A percentile compares a stretch with the other conserved stretches of the same genome.
These are phyloP conservation scores for Fusarium foetens DNA, from an alignment of 2,329 filamentous ascomycete genomes.

Conservation along the genomic window DNA sequence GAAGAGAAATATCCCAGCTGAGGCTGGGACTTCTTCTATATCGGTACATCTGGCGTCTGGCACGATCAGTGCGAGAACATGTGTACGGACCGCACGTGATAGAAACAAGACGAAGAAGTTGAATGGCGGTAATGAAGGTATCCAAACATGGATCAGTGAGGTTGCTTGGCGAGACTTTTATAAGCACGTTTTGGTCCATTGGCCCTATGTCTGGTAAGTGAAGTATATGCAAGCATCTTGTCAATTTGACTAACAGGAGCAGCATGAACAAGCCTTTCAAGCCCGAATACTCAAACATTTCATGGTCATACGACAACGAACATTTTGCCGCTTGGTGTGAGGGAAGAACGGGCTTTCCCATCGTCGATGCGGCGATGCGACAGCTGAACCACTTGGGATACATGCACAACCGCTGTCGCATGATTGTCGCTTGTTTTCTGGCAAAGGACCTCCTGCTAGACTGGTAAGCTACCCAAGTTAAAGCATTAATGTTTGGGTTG, in stretches of 20 bases:
- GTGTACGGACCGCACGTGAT: slow-evolving; percentile 70
- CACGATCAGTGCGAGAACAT: slow-evolving; percentile 74
- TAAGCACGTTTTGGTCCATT: slow-evolving; percentile 83
- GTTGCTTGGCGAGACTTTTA: slow-evolving; percentile 91
- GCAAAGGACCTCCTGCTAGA: slow-evolving; percentile 83
- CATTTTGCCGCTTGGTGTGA: slow-evolving; percentile 79
- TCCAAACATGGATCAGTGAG: slow-evolving; percentile 81
- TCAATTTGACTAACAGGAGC: not conserved
- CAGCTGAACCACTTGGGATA: slow-evolving; percentile 75
- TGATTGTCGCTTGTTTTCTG: slow-evolving; percentile 85
- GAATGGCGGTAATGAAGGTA: slow-evolving; percentile 72
- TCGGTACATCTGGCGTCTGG: slow-evolving; percentile 78
- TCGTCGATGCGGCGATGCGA: slow-evolving; percentile 88
- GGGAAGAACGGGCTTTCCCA: slow-evolving; percentile 81
- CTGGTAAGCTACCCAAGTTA: slow-evolving; percentile 56
- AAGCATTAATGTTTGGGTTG: not conserved
- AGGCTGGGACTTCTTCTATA: slow-evolving; percentile 71
- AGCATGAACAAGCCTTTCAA: slow-evolving; percentile 75
- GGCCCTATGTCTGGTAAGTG: slow-evolving; percentile 81
- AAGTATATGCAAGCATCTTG: not conserved
- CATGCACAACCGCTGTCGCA: slow-evolving; percentile 88
- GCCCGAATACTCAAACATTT: slow-evolving; percentile 82
- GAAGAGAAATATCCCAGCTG: slow-evolving; percentile 72
- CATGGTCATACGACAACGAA: slow-evolving; percentile 79
- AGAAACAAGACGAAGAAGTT: slow-evolving; percentile 72